Base-by-base conservation (phyloP, 257 asterid species). In the Scutellaria baicalensis region DNA sequence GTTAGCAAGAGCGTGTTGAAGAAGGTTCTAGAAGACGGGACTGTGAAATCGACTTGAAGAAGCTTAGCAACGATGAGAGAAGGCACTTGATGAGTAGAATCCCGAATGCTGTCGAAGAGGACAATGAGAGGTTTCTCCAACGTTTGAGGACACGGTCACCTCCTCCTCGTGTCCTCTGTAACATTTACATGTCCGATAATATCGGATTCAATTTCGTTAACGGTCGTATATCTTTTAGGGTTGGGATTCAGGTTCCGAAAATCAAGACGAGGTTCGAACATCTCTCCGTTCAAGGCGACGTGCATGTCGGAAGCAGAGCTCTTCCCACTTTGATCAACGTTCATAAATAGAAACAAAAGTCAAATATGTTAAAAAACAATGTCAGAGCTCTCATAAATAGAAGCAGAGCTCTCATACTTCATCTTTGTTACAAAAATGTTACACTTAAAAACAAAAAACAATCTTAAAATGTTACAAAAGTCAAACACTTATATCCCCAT, bases 181-280 rank as follows among this genome's bases (percentile, higher is more conserved):
- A n/a, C n/a, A n/a, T n/a, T n/a, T n/a, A n/a, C n/a, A n/a, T n/a
- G n/a, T n/a, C n/a, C n/a, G n/a, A n/a, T n/a, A n/a, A n/a, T n/a
- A n/a, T n/a, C n/a, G n/a, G n/a, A n/a, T n/a, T n/a, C n/a, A n/a
- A n/a, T n/a, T n/a, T n/a, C n/a, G n/a, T n/a, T n/a, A n/a, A n/a
- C n/a, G n/a, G n/a, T n/a, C n/a, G n/a, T n/a, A n/a, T n/a, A 17
- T 49, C 14, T n/a, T 48, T 50, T 12, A 81, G 85, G 54, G 85
- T 77, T 33, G 83, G 81, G 50, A 49, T 74, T 16, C 77, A 81
- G 8, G 8, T 42, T 8, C 77, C 83, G 9, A 63, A 70, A 51
- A 68, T 81, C 36, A 83, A 81, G 72, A 68, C 78, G 9, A 40
- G 85, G 62, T 81, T 61, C 17, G 83, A 78, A 65, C 59, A 75